A percentile compares a stretch with the other conserved stretches of the same genome.
These are phyloP conservation scores for Backusella australiensis DNA, from an alignment of 192 early-diverging fungal species.

Conservation along the genomic window DNA sequence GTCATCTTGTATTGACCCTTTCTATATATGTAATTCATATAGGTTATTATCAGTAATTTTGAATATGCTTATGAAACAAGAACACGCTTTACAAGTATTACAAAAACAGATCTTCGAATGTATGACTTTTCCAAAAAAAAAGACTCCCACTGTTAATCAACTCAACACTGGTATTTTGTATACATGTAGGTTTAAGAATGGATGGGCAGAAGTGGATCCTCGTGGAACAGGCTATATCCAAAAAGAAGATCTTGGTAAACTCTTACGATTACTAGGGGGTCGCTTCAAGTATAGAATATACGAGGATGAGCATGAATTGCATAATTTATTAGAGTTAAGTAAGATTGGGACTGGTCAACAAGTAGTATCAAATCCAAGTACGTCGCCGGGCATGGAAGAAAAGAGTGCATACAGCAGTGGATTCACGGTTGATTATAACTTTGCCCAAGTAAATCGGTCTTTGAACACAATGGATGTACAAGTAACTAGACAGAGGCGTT, in stretches of 20 bases:
- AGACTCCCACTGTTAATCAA: not conserved
- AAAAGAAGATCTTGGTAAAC: slow-evolving; percentile 19
- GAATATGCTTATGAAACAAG: slow-evolving; percentile 35
- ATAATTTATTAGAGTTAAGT: not conserved
- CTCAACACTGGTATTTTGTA: not conserved
- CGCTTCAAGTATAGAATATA: slow-evolving; percentile 30
- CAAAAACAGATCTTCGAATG: slow-evolving; percentile 32
- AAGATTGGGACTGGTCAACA: not conserved
- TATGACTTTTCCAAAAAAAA: not conserved
- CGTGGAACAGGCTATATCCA: slow-evolving; percentile 29
- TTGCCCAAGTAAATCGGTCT: slow-evolving; percentile 10
- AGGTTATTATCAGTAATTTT: slow-evolving; percentile 39
- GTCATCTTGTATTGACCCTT: not conserved
- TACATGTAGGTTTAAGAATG: slow-evolving; percentile 30
- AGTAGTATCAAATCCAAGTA: not conserved
- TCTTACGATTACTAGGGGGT: not conserved
- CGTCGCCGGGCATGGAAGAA: not conserved
- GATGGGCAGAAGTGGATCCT: slow-evolving; percentile 35
- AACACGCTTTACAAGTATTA: slow-evolving; percentile 33
- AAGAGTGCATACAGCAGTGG: not conserved
- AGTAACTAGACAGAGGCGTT: slow-evolving; percentile 28
- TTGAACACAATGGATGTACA: slow-evolving; percentile 30
- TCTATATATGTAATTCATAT: not conserved
- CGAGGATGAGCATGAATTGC: not conserved
- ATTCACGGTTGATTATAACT: not conserved